phyloP scores from a whole-genome alignment of 2,329 filamentous ascomycete species.

The Aspergillus nomiae region DNA sequence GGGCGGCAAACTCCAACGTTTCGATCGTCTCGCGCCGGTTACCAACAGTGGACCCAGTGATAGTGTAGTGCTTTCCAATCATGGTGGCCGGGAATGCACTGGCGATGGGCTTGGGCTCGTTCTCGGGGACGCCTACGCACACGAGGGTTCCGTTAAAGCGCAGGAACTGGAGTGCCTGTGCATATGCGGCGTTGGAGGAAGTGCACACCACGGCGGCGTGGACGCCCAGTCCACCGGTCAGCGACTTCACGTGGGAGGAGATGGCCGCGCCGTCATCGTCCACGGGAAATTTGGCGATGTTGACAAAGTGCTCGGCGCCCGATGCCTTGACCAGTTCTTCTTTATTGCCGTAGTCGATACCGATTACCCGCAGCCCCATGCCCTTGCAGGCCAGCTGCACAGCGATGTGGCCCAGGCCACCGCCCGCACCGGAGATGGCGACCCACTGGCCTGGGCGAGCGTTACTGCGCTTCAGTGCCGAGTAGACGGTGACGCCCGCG shows the following conservation, averaged over 20 bases:
- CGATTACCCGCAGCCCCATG: slow-evolving; percentile 66
- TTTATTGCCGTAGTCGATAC: slow-evolving; percentile 66
- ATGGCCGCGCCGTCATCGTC: slow-evolving; percentile 53
- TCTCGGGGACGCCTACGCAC: slow-evolving; percentile 55
- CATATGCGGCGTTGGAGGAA: slow-evolving; percentile 53
- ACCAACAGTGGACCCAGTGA: slow-evolving; percentile 55
- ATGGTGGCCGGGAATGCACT: slow-evolving; percentile 46
- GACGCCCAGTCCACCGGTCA: slow-evolving; percentile 62
- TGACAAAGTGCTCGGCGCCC: slow-evolving; percentile 69
- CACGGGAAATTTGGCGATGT: slow-evolving; percentile 55
- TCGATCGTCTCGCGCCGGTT: slow-evolving; percentile 54
- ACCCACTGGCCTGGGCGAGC: slow-evolving; percentile 63
- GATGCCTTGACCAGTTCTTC: slow-evolving; percentile 58
- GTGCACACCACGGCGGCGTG: slow-evolving; percentile 63
- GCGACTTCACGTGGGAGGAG: slow-evolving; percentile 56
- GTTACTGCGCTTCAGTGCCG: slow-evolving; percentile 62
- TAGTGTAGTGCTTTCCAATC: slow-evolving; percentile 45
- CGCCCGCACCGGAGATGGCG: slow-evolving; percentile 62
- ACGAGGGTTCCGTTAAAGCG: slow-evolving; percentile 54
- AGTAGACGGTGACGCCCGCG: slow-evolving; percentile 68
- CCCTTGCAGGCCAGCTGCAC: slow-evolving; percentile 61
- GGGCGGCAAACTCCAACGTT: slow-evolving; percentile 50
- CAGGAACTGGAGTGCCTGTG: slow-evolving; percentile 51
- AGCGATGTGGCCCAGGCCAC: slow-evolving; percentile 66
- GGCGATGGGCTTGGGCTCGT: slow-evolving; percentile 47